Conservation (phyloP, 2,329 filamentous ascomycete species). For the Colletotrichum sp. region DNA sequence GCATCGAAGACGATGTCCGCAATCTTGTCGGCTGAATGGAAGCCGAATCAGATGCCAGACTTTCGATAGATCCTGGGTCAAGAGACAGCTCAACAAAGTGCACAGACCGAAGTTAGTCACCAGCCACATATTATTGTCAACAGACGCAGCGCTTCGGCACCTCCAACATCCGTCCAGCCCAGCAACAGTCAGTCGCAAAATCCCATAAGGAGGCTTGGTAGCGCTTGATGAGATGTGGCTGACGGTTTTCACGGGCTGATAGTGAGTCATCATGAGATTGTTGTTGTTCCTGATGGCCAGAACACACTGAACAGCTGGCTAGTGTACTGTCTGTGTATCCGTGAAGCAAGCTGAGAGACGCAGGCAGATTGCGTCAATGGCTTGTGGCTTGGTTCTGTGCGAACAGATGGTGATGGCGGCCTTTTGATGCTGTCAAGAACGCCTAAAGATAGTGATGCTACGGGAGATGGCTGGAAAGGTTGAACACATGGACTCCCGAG, state of each 20-base stretch:
- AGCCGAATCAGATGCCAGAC: background rate
- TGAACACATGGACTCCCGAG: background rate
- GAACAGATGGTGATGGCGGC: slow-evolving; percentile 4
- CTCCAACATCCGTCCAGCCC: background rate
- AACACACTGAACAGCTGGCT: background rate
- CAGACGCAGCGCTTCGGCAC: background rate
- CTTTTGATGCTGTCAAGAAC: background rate
- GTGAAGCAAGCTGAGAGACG: background rate
- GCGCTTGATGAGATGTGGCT: background rate
- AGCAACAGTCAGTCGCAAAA: background rate
- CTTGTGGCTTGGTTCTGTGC: background rate
- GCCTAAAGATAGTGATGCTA: background rate
- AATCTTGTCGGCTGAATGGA: background rate
- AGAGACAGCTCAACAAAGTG: background rate
- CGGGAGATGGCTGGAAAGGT: background rate
- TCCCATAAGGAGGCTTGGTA: background rate
- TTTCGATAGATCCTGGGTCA: background rate
- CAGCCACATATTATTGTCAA: background rate
- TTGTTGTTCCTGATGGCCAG: background rate
- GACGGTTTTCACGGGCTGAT: background rate
- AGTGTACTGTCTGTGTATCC: background rate
- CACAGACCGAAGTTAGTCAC: background rate
- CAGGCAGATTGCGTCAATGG: slow-evolving; percentile 11
- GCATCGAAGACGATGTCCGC: background rate
- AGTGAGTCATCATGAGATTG: background rate